Evolutionary conservation across 306 rosid species (phyloP), one percentile per base, ranked within the genome.

Genomic region (Trifolium repens): DNA sequence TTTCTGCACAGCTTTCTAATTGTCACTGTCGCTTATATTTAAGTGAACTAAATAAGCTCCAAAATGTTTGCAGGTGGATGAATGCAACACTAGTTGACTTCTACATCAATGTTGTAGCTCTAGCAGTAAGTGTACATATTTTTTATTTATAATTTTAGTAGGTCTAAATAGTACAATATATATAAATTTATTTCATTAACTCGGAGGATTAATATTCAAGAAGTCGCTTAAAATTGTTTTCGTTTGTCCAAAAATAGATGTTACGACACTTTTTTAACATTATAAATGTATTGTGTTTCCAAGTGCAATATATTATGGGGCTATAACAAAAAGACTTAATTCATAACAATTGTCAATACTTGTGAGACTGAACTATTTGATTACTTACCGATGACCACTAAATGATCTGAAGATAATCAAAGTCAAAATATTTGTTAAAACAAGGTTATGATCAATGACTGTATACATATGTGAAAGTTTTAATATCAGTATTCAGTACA

Each of bases 31-130:
- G 55, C 50, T 35, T 79, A 69, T 59, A 9, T 67, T 76, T 43
- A 13, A 22, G 65, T 40, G 77, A 61, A 77, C 60, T 43, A 60
- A 42, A 77, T 35, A 35, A 72, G 49, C 76, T 84, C 35, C 82
- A 40, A 79, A 79, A 46, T 67, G 15, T 75, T 85, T 85, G 76
- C 89, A 94, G 98, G 82, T 91, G 94, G 97, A 71, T 86, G 96
- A 5, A 22, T 22, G 91, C 97, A 69, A 90, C 96, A 34, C 87
- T 91, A 8, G 27, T 94, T 59, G 97, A 91, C 86, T 94, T 94
- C 87, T 91, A 89, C 76, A 73, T 91, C 89, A 91, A 90, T 76
- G 91, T 89, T 54, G 74, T 79, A 71, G 92, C 89, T 60, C 49
- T 94, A 68, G 85, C 93, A 32, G 98, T 94, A 90, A 73, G 96